These are phyloP conservation scores for Entomortierella lignicola DNA, from an alignment of 192 early-diverging fungal species.

Conservation along the genomic window DNA sequence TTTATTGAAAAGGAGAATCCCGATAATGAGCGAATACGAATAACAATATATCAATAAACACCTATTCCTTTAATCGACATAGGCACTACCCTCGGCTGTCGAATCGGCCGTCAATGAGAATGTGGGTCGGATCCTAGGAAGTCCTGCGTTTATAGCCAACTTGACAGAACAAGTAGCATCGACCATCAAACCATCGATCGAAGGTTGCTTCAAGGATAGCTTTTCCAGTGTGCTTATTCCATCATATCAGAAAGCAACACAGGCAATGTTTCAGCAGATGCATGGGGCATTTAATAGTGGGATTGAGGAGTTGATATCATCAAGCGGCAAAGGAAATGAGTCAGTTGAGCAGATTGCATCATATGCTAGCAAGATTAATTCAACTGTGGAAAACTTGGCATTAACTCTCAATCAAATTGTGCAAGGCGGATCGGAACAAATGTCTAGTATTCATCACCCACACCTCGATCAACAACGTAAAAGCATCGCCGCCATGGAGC, in stretches of 20 bases:
- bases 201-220: slow-evolving; percentile 58
- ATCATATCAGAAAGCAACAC: slow-evolving; percentile 60
- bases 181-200: slow-evolving; percentile 53
- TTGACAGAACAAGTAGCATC: slow-evolving; percentile 53
- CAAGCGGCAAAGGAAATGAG: slow-evolving; percentile 29
- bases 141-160: slow-evolving; percentile 38
- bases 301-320: slow-evolving; percentile 36
- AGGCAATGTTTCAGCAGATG: slow-evolving; percentile 62
- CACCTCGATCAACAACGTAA: slow-evolving; percentile 29
- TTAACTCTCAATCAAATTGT: slow-evolving; percentile 20
- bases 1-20: too few species aligned
- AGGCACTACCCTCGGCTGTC: slow-evolving; percentile 53
- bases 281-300: slow-evolving; percentile 53
- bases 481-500: slow-evolving; percentile 29
- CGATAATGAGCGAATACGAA: not conserved
- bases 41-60: not conserved
- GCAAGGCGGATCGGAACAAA: slow-evolving; percentile 19
- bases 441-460: slow-evolving; percentile 3
- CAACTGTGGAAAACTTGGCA: slow-evolving; percentile 39
- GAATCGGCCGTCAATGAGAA: slow-evolving; percentile 54
- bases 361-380: slow-evolving; percentile 28
- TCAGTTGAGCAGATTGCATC: slow-evolving; percentile 21
- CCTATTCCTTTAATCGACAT: not conserved
- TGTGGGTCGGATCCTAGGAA: slow-evolving; percentile 44
- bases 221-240: slow-evolving; percentile 57